Evolutionary conservation across 257 asterid genomes (phyloP).

Genomic region (Paulownia fortunei): DNA sequence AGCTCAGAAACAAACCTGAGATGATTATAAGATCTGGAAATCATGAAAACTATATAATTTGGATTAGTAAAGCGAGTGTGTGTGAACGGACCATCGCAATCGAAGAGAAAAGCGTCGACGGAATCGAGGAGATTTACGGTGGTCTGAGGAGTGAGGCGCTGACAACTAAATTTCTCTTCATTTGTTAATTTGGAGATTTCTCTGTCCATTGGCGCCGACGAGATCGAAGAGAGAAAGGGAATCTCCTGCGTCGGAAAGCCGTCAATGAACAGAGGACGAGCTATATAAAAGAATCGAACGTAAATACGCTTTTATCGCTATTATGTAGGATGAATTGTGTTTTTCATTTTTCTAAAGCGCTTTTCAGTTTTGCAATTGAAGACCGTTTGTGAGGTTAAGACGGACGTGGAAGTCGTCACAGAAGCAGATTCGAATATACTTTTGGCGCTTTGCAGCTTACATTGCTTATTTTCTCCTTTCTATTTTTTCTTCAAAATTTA

Average conservation of each 20-base stretch:
- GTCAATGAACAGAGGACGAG: not conserved
- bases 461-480: not conserved
- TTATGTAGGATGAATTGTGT: not conserved
- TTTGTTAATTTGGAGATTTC: slow-evolving; percentile 15
- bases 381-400: not conserved
- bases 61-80: not conserved
- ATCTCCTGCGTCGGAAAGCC: not conserved
- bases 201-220: slow-evolving; percentile 48
- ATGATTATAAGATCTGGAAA: not conserved
- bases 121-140: slow-evolving; percentile 59
- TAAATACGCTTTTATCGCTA: not conserved
- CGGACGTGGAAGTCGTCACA: not conserved
- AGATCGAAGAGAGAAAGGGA: not conserved
- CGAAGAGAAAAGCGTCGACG: slow-evolving; percentile 90
- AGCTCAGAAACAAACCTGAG: not conserved
- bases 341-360: not conserved
- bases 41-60: not conserved
- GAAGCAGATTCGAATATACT: not conserved
- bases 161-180: slow-evolving; percentile 17
- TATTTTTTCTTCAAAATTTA: not conserved
- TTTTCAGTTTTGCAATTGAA: not conserved
- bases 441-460: not conserved
- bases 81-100: slow-evolving; percentile 76
- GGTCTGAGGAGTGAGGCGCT: slow-evolving; percentile 55
- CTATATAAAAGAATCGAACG: not conserved